Conservation (phyloP, 164 flowering plant species). For the Nelumbo lutea region DNA sequence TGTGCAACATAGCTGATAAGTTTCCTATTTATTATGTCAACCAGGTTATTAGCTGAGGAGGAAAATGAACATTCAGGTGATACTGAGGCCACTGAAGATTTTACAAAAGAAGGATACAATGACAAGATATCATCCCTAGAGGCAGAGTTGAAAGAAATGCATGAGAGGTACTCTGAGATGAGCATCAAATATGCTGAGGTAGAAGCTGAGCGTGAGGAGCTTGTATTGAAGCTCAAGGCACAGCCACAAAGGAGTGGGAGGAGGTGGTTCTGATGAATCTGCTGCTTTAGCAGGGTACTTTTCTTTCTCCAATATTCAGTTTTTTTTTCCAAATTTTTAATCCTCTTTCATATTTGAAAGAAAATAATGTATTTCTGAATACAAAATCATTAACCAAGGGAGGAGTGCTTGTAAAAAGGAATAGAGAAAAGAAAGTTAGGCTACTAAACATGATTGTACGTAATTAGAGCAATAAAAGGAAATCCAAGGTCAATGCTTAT, state of each 20-base stretch:
- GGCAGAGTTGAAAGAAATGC: slow-evolving; percentile 68
- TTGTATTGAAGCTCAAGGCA: slow-evolving; percentile 66
- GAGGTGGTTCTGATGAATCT: slow-evolving; percentile 53
- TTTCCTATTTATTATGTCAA: neutral
- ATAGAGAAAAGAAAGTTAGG: neutral
- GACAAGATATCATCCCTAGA: slow-evolving; percentile 46
- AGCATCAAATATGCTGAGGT: slow-evolving; percentile 89
- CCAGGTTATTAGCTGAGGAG: slow-evolving; percentile 40
- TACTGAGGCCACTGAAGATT: slow-evolving; percentile 20
- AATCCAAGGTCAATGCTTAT: neutral
- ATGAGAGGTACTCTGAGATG: slow-evolving; percentile 78
- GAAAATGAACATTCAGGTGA: slow-evolving; percentile 17
- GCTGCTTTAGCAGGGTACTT: too few species aligned
- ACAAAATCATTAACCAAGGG: neutral
- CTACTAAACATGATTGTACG: neutral
- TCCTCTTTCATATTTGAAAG: too few species aligned
- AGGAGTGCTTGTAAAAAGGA: slow-evolving; percentile 8
- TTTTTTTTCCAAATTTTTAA: too few species aligned
- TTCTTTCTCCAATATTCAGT: too few species aligned
- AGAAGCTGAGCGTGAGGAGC: slow-evolving; percentile 79
- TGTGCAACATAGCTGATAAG: too few species aligned
- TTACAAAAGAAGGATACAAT: slow-evolving; percentile 28
- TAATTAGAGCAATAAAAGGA: slow-evolving; percentile 7
- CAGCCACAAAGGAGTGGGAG: slow-evolving; percentile 36
- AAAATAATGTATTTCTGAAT: too few species aligned